These are phyloP conservation scores for Camellia japonica DNA, from an alignment of 148 eudicot genomes.

Conservation along the genomic window DNA sequence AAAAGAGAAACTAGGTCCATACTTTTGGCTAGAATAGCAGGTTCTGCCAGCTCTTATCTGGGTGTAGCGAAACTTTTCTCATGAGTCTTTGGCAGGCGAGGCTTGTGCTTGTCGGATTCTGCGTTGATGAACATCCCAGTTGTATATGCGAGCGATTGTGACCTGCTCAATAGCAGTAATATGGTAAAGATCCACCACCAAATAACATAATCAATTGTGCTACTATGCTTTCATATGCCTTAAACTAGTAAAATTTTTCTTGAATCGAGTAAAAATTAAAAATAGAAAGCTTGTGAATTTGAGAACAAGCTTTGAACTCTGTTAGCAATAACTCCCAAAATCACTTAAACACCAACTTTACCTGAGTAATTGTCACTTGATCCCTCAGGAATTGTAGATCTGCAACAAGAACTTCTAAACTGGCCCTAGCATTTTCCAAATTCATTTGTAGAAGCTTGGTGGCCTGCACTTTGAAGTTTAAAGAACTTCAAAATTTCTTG, in stretches of 20 bases:
- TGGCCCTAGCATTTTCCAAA: conserved; percentile 87
- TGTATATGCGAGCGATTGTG: conserved; percentile 80
- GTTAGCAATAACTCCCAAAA: neutral
- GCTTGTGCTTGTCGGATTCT: conserved; percentile 54
- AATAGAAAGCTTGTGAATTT: neutral
- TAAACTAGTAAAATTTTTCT: neutral
- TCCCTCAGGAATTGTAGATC: conserved; percentile 85
- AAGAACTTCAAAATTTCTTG: neutral
- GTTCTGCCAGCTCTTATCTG: neutral
- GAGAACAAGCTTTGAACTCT: neutral
- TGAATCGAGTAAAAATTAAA: neutral
- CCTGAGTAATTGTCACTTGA: conserved; percentile 93
- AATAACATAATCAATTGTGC: too few species aligned
- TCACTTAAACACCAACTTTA: conserved; percentile 6
- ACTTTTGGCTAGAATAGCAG: conserved; percentile 2
- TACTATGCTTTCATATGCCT: neutral
- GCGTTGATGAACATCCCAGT: conserved; percentile 92
- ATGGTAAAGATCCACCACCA: neutral
- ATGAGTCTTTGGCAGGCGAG: conserved; percentile 38
- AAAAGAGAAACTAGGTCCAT: neutral
- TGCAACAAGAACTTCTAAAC: conserved; percentile 78
- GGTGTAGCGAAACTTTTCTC: conserved; percentile 15
- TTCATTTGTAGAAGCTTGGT: conserved; percentile 66
- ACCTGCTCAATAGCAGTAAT: conserved; percentile 40
- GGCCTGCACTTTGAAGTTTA: conserved; percentile 49